Evolutionary conservation across 192 early-diverging fungal species (phyloP), one percentile per base, ranked within the genome.

Genomic region (Backusella circina): DNA sequence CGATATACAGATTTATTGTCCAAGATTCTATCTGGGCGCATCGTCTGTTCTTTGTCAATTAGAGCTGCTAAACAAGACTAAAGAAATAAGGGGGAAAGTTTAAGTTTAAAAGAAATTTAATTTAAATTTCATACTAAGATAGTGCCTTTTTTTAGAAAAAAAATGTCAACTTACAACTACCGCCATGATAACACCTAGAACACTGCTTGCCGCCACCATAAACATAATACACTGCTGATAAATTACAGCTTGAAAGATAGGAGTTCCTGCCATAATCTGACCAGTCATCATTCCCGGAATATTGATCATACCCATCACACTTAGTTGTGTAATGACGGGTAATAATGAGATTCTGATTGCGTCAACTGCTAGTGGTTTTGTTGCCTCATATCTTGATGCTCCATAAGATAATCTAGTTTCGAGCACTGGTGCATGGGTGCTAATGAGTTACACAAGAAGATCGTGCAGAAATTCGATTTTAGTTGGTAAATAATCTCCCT

Each of bases 241-340:
- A 65, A 89, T 84, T n/a, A 90, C 91, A 0, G 95, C 94, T 51
- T 94, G 88, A 73, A 89, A 86, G 32, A 95, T 90, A 8, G 90
- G 85, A 0, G 94, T 89, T 36, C 95, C 95, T n/a, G 91, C 93
- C 65, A 97, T 86, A 50, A 95, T 87, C 76, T 94, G 94, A 32
- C 95, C 95, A 0, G 91, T 94, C 95, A 96, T 95, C 84, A 93
- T 86, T 4, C 92, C 95, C 0, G 95, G 95, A 65, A 96, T 96
- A 15, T 94, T 93, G 35, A 96, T 92, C 66, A 96, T 79, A 9
- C 94, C 95, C 51, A 93, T 92, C 38, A 95, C 89, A 71, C 90
- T 85, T 91, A 95, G 92, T 28, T 88, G 86, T 73, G 93, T 94
- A 28, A 97, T 89, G 0, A 89, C 88, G 1, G 95, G 95, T 65